phyloP scores from a whole-genome alignment of 108 stramenopile species.

The Pseudonitzschia delicatissima region DNA sequence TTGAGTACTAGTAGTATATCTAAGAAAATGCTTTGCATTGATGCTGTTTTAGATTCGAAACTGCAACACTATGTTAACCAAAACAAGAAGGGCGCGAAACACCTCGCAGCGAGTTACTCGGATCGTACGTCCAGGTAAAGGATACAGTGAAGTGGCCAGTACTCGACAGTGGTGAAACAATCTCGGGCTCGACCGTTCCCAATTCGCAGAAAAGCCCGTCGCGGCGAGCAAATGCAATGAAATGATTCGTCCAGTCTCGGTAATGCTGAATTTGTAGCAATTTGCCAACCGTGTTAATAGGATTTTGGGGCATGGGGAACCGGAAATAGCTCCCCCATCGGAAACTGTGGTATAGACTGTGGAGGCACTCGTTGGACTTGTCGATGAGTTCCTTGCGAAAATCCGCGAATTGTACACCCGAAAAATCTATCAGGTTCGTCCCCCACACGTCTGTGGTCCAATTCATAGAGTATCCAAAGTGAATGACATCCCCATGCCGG shows the following conservation, averaged over 20 bases:
- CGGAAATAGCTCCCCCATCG: slow-evolving; percentile 25
- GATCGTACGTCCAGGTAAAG: slow-evolving; percentile 31
- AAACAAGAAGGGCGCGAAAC: too few species aligned
- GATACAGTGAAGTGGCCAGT: slow-evolving; percentile 24
- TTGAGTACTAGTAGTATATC: too few species aligned
- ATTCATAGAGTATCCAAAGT: slow-evolving; percentile 40
- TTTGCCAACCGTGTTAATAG: slow-evolving; percentile 26
- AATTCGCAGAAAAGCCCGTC: background rate
- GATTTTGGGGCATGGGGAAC: slow-evolving; percentile 28
- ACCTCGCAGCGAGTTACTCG: too few species aligned
- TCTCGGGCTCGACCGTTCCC: background rate
- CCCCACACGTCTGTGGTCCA: slow-evolving; percentile 23
- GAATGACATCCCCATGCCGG: slow-evolving; percentile 12
- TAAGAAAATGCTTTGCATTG: too few species aligned
- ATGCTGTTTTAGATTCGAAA: too few species aligned
- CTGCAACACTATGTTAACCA: too few species aligned
- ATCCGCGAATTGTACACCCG: background rate
- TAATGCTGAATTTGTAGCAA: background rate
- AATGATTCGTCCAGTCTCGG: background rate
- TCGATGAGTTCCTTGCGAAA: background rate
- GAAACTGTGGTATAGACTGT: background rate
- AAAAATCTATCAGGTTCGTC: slow-evolving; percentile 20
- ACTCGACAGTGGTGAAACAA: slow-evolving; percentile 8
- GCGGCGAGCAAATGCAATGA: background rate
- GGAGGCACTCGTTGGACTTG: background rate